Percentiles rank a stretch among this genome's conserved stretches.
phyloP scores from a whole-genome alignment of 2,329 filamentous ascomycete species.

The Ophiostoma populinum region DNA sequence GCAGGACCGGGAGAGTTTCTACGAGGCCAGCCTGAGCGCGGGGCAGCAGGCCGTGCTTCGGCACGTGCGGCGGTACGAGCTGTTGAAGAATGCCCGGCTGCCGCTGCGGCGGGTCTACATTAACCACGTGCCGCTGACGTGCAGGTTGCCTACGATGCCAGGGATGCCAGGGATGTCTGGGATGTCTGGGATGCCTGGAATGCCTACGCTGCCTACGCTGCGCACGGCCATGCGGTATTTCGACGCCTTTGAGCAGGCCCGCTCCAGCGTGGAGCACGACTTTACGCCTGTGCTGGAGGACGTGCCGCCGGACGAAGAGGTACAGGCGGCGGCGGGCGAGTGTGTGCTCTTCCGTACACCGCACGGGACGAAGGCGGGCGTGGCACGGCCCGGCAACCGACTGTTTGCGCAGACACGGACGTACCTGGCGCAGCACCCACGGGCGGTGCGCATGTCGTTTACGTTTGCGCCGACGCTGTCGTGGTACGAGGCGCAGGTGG shows the following conservation, averaged over 20 bases:
- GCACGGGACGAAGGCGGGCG: background rate
- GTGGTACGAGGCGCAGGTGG: conserved; percentile 33
- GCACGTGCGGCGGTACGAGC: conserved; percentile 19
- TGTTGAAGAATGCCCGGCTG: conserved; percentile 17
- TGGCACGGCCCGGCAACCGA: conserved; percentile 24
- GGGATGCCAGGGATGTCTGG: too few relatives aligned
- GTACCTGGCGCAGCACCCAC: conserved; percentile 11
- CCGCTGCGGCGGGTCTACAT: conserved; percentile 25
- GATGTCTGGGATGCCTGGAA: too few relatives aligned
- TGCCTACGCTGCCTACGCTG: too few relatives aligned
- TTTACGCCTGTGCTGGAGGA: too few relatives aligned
- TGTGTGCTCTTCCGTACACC: background rate
- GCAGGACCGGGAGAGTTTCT: conserved; percentile 8
- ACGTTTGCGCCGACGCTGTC: conserved; percentile 28
- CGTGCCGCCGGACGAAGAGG: conserved; percentile 26
- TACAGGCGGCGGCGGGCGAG: conserved; percentile 7
- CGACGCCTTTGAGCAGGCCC: too few relatives aligned
- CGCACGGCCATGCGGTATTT: too few relatives aligned
- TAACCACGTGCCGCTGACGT: too few relatives aligned
- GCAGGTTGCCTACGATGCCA: too few relatives aligned
- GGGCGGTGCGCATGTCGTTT: conserved; percentile 19
- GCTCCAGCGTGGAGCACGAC: too few relatives aligned
- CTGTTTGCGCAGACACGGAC: conserved; percentile 23
- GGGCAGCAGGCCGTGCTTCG: conserved; percentile 31
- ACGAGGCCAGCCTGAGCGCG: conserved; percentile 21